Evolutionary conservation across 2,329 filamentous ascomycete genomes (phyloP).

Genomic region (Zymoseptoria passerinii): DNA sequence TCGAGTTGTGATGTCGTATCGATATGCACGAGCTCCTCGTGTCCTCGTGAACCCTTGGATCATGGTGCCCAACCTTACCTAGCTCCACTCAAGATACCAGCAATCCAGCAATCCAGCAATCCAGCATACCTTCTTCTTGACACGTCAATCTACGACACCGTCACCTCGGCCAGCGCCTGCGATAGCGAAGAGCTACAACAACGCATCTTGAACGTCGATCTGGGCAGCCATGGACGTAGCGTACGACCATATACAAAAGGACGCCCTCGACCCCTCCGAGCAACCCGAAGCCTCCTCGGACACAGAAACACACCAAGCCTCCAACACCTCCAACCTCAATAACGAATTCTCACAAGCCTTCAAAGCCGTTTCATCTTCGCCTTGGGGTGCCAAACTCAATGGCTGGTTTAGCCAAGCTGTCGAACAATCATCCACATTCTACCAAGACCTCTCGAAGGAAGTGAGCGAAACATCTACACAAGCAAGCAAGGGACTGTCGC

Average conservation of each 20-base stretch:
- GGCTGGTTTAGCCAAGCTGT: conserved; percentile 86
- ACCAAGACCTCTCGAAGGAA: conserved; percentile 74
- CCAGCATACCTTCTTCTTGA: neutral
- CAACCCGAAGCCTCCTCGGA: conserved; percentile 33
- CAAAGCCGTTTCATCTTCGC: conserved; percentile 81
- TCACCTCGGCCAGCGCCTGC: neutral
- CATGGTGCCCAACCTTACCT: neutral
- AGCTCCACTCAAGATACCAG: neutral
- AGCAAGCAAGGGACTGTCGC: conserved; percentile 70
- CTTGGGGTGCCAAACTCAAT: conserved; percentile 82
- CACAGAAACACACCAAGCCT: conserved; percentile 15
- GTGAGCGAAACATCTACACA: conserved; percentile 60
- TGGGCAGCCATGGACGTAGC: conserved; percentile 73
- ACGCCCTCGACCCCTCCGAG: conserved; percentile 52
- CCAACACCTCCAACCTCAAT: conserved; percentile 52
- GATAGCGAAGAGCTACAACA: neutral
- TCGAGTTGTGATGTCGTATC: too few species aligned
- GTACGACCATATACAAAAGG: conserved; percentile 93
- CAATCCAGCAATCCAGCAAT: neutral
- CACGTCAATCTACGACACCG: neutral
- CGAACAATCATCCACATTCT: conserved; percentile 83
- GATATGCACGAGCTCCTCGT: neutral
- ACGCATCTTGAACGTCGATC: neutral
- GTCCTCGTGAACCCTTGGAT: neutral
- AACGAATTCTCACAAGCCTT: conserved; percentile 91